A percentile compares a stretch with the other conserved stretches of the same genome.
Evolutionary conservation across 2,329 filamentous ascomycete species (phyloP).

Genomic region (Fusarium avenaceum): DNA sequence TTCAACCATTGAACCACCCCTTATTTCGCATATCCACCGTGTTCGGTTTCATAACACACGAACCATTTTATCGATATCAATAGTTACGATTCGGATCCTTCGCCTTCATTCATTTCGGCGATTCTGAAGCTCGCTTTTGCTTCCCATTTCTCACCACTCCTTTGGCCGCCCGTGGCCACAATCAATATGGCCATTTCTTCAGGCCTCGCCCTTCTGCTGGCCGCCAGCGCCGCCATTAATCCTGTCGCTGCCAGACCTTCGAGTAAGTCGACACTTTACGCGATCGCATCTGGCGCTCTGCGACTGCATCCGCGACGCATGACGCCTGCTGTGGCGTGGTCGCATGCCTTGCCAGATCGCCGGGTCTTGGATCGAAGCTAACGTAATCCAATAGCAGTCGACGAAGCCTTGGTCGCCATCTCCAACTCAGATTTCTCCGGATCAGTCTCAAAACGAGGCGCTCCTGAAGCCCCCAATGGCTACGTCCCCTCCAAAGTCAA

Average conservation of each 20-base stretch:
- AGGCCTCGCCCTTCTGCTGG: constrained; percentile 46
- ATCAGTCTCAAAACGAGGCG: constrained; percentile 46
- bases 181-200: constrained; percentile 44
- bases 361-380: constrained; percentile 19
- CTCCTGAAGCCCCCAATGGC: constrained; percentile 58
- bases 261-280: constrained; percentile 31
- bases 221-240: constrained; percentile 41
- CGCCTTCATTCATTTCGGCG: constrained; percentile 9
- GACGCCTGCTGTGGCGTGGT: constrained; percentile 2
- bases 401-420: constrained; percentile 36
- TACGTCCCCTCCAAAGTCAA: constrained; percentile 78
- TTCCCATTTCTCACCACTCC: constrained; percentile 8
- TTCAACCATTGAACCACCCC: constrained; percentile 4
- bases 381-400: constrained; percentile 34
- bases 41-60: constrained; percentile 7
- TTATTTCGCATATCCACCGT: background rate
- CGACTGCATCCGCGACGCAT: background rate
- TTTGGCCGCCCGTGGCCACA: constrained; percentile 9
- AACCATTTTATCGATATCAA: constrained; percentile 20
- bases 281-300: constrained; percentile 1
- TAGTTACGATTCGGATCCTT: constrained; percentile 3
- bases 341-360: background rate
- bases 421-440: constrained; percentile 33
- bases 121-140: constrained; percentile 7
- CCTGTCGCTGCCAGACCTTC: constrained; percentile 39